These are phyloP conservation scores for Phylloporus rhodoxanthus DNA, from an alignment of 768 basidiomycete genomes.

Conservation along the genomic window DNA sequence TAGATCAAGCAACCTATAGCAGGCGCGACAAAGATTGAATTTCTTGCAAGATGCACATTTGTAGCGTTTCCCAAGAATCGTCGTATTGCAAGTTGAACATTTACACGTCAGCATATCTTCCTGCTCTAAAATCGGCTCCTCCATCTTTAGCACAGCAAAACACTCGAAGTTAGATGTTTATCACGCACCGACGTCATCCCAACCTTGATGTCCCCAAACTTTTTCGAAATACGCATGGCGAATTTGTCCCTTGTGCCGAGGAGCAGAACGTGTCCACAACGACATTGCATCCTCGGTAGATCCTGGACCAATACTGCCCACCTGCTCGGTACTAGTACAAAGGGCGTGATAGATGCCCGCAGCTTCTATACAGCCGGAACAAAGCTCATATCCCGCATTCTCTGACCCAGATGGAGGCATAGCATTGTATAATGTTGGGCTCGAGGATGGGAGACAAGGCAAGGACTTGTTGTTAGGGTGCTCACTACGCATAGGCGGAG, in stretches of 20 bases:
- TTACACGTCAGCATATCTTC: slow-evolving; percentile 56
- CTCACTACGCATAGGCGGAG: slow-evolving; percentile 13
- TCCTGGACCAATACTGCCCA: slow-evolving; percentile 22
- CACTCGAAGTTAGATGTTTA: not conserved
- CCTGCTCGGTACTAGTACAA: slow-evolving; percentile 40
- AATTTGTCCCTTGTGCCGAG: slow-evolving; percentile 65
- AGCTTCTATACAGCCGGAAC: slow-evolving; percentile 69
- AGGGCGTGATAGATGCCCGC: slow-evolving; percentile 77
- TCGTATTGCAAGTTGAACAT: slow-evolving; percentile 78
- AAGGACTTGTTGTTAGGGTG: slow-evolving; percentile 37
- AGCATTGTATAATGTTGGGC: slow-evolving; percentile 8
- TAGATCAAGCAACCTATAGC: slow-evolving; percentile 56
- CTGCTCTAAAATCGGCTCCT: slow-evolving; percentile 47
- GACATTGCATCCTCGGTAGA: slow-evolving; percentile 51
- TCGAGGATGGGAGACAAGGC: slow-evolving; percentile 37
- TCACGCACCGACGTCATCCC: slow-evolving; percentile 82
- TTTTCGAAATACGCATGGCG: slow-evolving; percentile 86
- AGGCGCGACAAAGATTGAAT: slow-evolving; percentile 76
- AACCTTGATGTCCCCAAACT: slow-evolving; percentile 75
- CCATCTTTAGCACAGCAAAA: slow-evolving; percentile 1
- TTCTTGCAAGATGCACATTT: slow-evolving; percentile 80
- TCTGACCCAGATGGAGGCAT: slow-evolving; percentile 3
- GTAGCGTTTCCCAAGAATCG: slow-evolving; percentile 60
- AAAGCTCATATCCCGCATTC: slow-evolving; percentile 72
- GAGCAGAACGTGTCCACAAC: slow-evolving; percentile 62